Evolutionary conservation across 2,329 filamentous ascomycete genomes (phyloP).

Genomic region (Ophiostoma triangulosporum): DNA sequence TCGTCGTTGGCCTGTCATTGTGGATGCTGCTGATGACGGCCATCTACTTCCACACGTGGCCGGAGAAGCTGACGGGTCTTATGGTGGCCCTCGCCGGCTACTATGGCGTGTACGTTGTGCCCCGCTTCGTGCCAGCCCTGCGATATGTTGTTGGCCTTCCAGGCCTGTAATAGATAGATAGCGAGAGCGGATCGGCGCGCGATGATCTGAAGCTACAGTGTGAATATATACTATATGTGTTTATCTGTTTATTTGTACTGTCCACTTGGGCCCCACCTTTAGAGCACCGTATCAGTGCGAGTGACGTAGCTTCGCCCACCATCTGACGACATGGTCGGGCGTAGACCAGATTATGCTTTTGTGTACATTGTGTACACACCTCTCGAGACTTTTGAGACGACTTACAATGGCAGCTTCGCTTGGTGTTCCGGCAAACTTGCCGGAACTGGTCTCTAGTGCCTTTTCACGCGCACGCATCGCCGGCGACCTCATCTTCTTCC

Average conservation of each 20-base stretch:
- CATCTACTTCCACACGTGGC: conserved; percentile 97
- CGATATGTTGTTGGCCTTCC: conserved; percentile 35
- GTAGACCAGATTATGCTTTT: too few species aligned
- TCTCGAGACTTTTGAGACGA: too few species aligned
- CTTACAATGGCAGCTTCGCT: conserved; percentile 11
- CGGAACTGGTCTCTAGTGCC: conserved; percentile 34
- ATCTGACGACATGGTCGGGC: too few species aligned
- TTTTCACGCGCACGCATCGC: conserved; percentile 34
- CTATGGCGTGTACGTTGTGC: conserved; percentile 38
- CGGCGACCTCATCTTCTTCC: conserved; percentile 40
- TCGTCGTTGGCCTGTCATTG: conserved; percentile 56
- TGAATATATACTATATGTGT: too few species aligned
- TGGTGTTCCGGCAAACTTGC: conserved; percentile 32
- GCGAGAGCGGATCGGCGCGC: too few species aligned
- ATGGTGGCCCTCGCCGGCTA: conserved; percentile 32
- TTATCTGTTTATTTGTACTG: too few species aligned
- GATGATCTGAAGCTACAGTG: too few species aligned
- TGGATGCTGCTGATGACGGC: conserved; percentile 99
- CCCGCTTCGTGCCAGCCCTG: conserved; percentile 34
- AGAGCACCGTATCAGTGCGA: too few species aligned
- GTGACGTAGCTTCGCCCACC: too few species aligned
- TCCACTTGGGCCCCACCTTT: too few species aligned
- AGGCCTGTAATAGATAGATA: conserved; percentile 27
- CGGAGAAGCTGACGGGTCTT: conserved; percentile 65
- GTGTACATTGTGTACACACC: too few species aligned